Conservation (phyloP, 1,139 yeast genomes). For the Lodderomyces orthopsilosis region DNA sequence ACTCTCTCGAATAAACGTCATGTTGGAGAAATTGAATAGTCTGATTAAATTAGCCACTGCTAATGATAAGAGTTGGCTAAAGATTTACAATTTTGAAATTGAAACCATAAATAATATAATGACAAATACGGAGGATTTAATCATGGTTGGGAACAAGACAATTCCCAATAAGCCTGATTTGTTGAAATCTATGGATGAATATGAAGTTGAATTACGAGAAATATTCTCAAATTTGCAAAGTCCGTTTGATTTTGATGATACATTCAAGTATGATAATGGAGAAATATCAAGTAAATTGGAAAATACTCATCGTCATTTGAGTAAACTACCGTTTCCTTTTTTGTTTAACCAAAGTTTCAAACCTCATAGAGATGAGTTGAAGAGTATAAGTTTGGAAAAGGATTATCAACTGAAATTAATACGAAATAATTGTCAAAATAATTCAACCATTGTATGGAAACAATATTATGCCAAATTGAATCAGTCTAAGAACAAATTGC, state of each 20-base stretch:
- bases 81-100: slow-evolving; percentile 32
- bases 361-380: slow-evolving; percentile 25
- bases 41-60: slow-evolving; percentile 28
- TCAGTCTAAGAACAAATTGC: slow-evolving; percentile 21
- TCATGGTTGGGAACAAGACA: slow-evolving; percentile 19
- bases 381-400: slow-evolving; percentile 28
- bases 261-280: slow-evolving; percentile 14
- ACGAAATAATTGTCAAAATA: slow-evolving; percentile 21
- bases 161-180: slow-evolving; percentile 19
- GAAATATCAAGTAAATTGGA: slow-evolving; percentile 7
- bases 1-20: slow-evolving; percentile 28
- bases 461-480: slow-evolving; percentile 26
- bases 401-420: slow-evolving; percentile 29
- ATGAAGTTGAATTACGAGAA: slow-evolving; percentile 29
- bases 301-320: slow-evolving; percentile 6
- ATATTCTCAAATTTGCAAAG: slow-evolving; percentile 29
- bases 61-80: slow-evolving; percentile 36
- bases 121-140: slow-evolving; percentile 33
- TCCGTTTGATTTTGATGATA: slow-evolving; percentile 35
- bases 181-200: slow-evolving; percentile 23
- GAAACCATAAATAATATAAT: slow-evolving; percentile 33
- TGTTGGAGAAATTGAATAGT: slow-evolving; percentile 26
- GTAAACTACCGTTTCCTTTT: slow-evolving; percentile 29
- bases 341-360: slow-evolving; percentile 27
- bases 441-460: slow-evolving; percentile 34